A percentile compares a stretch with the other conserved stretches of the same genome.
phyloP scores from a whole-genome alignment of 2,329 filamentous ascomycete genomes.

The Trichoderma polysporum region DNA sequence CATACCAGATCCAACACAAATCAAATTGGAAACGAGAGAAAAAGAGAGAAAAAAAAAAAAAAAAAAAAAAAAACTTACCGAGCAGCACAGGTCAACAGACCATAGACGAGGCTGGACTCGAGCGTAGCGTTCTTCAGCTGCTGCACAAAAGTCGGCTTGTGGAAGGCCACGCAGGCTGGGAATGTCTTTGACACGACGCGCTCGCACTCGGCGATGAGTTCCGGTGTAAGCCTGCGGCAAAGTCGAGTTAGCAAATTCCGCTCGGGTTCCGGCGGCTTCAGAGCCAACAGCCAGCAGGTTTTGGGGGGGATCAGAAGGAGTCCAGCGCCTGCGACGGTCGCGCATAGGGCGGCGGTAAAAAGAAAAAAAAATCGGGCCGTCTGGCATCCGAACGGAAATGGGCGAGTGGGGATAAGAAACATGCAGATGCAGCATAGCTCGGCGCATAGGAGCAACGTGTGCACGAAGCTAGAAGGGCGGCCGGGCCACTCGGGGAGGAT shows the following conservation, averaged over 20 bases:
- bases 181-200: slow-evolving; percentile 61
- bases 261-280: slow-evolving; percentile 26
- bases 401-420: slow-evolving; percentile 13
- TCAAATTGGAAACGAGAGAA: slow-evolving; percentile 25
- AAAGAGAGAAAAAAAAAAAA: slow-evolving; percentile 27
- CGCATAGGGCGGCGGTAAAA: slow-evolving; percentile 12
- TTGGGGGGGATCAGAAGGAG: not conserved
- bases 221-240: slow-evolving; percentile 49
- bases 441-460: slow-evolving; percentile 1
- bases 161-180: slow-evolving; percentile 61
- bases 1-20: not conserved
- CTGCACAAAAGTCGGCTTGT: slow-evolving; percentile 61
- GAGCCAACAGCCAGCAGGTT: not conserved
- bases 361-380: slow-evolving; percentile 16
- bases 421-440: slow-evolving; percentile 11
- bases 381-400: slow-evolving; percentile 20
- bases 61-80: slow-evolving; percentile 45
- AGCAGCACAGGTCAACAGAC: slow-evolving; percentile 57
- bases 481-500: slow-evolving; percentile 20
- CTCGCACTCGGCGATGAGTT: slow-evolving; percentile 59
- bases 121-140: slow-evolving; percentile 58
- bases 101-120: slow-evolving; percentile 57
- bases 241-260: slow-evolving; percentile 28
- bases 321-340: not conserved
- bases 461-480: slow-evolving; percentile 15